These are phyloP conservation scores for Vishniacozyma victoriae DNA, from an alignment of 768 basidiomycete species.

Conservation along the genomic window DNA sequence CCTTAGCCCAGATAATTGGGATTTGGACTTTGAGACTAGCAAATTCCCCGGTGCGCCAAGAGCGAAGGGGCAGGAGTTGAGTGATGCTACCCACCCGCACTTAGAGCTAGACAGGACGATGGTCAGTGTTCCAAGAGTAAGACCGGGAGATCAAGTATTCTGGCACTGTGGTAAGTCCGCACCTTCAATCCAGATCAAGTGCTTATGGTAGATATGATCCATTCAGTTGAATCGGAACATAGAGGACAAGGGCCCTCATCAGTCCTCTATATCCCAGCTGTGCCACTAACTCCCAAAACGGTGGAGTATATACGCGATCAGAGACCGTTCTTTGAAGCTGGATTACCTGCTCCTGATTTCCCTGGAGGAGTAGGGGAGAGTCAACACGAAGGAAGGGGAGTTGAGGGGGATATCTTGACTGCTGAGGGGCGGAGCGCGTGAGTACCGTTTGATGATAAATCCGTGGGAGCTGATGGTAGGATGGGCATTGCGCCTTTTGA, in stretches of 20 bases:
- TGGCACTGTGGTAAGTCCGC: conserved; percentile 37
- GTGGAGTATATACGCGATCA: conserved; percentile 58
- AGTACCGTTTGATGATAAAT: conserved; percentile 1
- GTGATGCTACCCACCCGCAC: conserved; percentile 58
- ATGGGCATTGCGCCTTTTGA: conserved; percentile 51
- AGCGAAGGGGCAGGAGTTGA: conserved; percentile 57
- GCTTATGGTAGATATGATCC: conserved; percentile 32
- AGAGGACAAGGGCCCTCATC: conserved; percentile 30
- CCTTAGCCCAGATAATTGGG: conserved; percentile 56
- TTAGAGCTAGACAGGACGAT: conserved; percentile 57
- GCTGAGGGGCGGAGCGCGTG: conserved; percentile 47
- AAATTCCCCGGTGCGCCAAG: conserved; percentile 57
- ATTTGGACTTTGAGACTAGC: conserved; percentile 53
- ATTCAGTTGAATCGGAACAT: conserved; percentile 40
- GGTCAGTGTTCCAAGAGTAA: conserved; percentile 57
- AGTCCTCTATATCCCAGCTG: conserved; percentile 44
- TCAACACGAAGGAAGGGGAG: conserved; percentile 49
- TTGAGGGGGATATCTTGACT: conserved; percentile 48
- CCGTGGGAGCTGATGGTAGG: background rate
- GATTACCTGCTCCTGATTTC: conserved; percentile 68
- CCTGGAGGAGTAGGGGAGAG: conserved; percentile 50
- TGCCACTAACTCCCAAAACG: conserved; percentile 40
- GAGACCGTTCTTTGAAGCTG: conserved; percentile 57
- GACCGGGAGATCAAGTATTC: conserved; percentile 63
- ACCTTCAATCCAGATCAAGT: background rate